Percentiles rank a stretch among this genome's conserved stretches.
phyloP scores from a whole-genome alignment of 116 monocot genomes.

The Posidonia oceanica region DNA sequence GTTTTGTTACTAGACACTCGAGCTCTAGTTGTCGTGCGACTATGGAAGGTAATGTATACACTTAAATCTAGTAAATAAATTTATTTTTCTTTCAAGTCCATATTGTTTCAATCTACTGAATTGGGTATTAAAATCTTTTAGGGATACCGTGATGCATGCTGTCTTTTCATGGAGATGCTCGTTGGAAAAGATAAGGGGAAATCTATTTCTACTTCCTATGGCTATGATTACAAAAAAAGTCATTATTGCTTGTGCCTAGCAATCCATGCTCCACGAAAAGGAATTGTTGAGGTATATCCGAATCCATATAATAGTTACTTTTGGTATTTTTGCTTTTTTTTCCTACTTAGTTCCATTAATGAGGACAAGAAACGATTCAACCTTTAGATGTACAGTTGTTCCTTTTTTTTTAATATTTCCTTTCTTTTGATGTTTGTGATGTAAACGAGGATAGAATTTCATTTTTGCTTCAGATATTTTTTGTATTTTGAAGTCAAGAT shows the following conservation, averaged over 20 bases:
- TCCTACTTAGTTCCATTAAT: background rate
- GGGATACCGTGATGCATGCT: conserved; percentile 96
- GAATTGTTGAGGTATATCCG: conserved; percentile 76
- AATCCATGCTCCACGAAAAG: conserved; percentile 89
- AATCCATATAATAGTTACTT: background rate
- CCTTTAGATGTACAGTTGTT: no score
- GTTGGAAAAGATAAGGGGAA: conserved; percentile 53
- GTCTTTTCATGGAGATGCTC: conserved; percentile 87
- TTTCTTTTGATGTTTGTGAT: no score
- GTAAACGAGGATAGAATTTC: no score
- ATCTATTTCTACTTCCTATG: conserved; percentile 32
- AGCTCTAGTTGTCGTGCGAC: conserved; percentile 86
- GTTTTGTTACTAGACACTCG: conserved; percentile 84
- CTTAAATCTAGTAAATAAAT: no score
- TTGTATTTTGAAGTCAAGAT: no score
- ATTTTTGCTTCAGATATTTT: no score
- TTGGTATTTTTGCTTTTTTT: conserved; percentile 1
- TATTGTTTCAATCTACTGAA: background rate
- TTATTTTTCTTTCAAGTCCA: no score
- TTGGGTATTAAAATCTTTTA: conserved; percentile 9
- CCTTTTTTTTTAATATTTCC: no score
- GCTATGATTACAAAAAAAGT: conserved; percentile 38
- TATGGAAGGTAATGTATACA: conserved; percentile 69
- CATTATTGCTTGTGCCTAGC: conserved; percentile 88
- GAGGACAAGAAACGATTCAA: background rate